Evolutionary conservation across 257 asterid species (phyloP).

Genomic region (Verbena officinalis): DNA sequence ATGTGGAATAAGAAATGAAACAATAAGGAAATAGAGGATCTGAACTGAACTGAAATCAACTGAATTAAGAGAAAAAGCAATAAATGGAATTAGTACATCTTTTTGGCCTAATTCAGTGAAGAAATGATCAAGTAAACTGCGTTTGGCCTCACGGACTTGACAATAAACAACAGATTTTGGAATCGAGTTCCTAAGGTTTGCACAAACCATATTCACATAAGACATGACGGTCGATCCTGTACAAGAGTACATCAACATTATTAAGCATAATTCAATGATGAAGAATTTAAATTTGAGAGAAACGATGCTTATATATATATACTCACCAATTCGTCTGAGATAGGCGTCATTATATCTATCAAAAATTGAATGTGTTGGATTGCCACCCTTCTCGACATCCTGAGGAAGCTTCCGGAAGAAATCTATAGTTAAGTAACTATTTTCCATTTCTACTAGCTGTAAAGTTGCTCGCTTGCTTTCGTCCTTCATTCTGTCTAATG

Average conservation of each 20-base stretch:
- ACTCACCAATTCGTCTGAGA: conserved; percentile 72
- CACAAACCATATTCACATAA: conserved; percentile 76
- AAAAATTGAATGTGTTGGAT: conserved; percentile 74
- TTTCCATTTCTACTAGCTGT: conserved; percentile 87
- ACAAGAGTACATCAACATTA: neutral
- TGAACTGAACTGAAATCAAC: too few species aligned
- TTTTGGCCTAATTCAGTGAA: conserved; percentile 66
- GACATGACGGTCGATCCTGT: conserved; percentile 71
- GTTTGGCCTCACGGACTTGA: conserved; percentile 87
- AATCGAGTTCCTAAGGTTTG: conserved; percentile 67
- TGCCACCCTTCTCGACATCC: conserved; percentile 84
- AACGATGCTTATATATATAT: neutral
- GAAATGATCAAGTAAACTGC: conserved; percentile 73
- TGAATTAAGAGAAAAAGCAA: neutral
- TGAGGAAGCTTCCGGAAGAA: conserved; percentile 90
- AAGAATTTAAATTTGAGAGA: neutral
- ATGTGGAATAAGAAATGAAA: too few species aligned
- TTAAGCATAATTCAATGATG: conserved; percentile 2
- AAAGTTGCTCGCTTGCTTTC: conserved; percentile 75
- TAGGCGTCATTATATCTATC: conserved; percentile 74
- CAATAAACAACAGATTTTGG: conserved; percentile 76
- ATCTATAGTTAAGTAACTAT: conserved; percentile 73
- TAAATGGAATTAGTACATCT: conserved; percentile 48
- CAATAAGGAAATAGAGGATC: too few species aligned
- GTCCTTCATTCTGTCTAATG: conserved; percentile 72